Conservation (phyloP, 2,329 filamentous ascomycete species). For the Colletotrichum lini region DNA sequence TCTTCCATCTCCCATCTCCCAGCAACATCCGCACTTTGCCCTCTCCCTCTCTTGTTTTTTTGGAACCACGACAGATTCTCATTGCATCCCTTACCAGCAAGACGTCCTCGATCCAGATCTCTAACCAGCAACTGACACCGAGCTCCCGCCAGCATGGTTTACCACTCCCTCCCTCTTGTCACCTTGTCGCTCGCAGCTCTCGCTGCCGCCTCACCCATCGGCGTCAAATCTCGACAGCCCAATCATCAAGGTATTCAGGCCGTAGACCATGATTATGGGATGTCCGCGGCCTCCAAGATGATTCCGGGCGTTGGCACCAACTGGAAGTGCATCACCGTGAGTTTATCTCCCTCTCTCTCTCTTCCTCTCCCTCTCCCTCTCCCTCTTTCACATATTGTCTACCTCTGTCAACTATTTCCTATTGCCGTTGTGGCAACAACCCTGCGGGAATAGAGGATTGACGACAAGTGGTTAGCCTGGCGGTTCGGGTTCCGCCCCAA, state of each 20-base stretch:
- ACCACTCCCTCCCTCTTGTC: background rate
- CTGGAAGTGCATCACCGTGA: conserved; percentile 22
- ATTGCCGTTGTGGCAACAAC: background rate
- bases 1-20: background rate
- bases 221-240: background rate
- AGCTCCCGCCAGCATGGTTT: conserved; percentile 9
- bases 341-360: background rate
- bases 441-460: background rate
- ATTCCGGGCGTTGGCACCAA: conserved; percentile 22
- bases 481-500: background rate
- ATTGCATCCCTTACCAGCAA: background rate
- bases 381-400: background rate
- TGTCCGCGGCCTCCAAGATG: background rate
- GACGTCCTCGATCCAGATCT: background rate
- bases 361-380: too few species aligned
- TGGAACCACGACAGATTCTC: conserved; percentile 12
- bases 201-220: conserved; percentile 9
- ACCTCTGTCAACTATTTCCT: too few species aligned
- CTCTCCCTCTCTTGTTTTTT: background rate
- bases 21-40: background rate
- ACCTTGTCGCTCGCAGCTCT: conserved; percentile 12
- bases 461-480: conserved; percentile 1
- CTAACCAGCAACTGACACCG: background rate
- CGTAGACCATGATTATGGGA: background rate
- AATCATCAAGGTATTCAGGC: background rate